Base-by-base conservation (phyloP, 106 monocot species). In the Platanthera guangdongensis region DNA sequence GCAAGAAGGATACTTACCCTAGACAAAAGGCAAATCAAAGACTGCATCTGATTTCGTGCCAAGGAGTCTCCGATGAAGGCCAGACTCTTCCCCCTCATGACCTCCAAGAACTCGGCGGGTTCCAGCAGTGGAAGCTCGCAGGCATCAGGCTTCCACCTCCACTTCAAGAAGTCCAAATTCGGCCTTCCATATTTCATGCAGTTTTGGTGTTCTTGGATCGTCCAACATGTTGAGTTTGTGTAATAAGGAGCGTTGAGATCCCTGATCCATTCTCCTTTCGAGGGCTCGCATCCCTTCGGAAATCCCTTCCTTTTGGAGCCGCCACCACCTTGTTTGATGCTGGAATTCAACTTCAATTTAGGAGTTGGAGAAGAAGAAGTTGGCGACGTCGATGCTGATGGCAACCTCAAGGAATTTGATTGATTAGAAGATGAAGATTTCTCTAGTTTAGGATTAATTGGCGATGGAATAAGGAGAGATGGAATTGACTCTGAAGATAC, bases 131-230 rank as follows among this genome's bases (percentile, higher is more conserved):
- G 76, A 11, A 76, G 60, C 14, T 76, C 62, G 49, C 76, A 76
- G 46, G 19, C 76, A 32, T 76, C 63, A 8, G 76, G 76, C 63
- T 63, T 76, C 76, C 76, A 76, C n/a, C 76, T 59, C 76, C 76
- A 76, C 25, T 76, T 76, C 4, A 76, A 13, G 49, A 76, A 76
- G 9, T 50, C 76, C 5, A 22, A 13, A 55, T 49, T 50, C 21
- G 76, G 76, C 76, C 76, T 59, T 63, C 76, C 76, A 49, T 62
- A 76, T 50, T 76, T 76, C 49, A 76, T 76, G 76, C 76, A 76
- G 46, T 76, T 76, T 46, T 76, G 76, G 15, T 76, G 76, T 8
- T 76, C 76, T 3, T 76, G 76, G 46, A 76, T 64, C 47, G 76
- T 63, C 76, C 76, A 63, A n/a, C 76, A 76, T 3, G 62, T 76